phyloP scores from a whole-genome alignment of 2,329 filamentous ascomycete genomes.

The Plectosphaerella cucumerina region DNA sequence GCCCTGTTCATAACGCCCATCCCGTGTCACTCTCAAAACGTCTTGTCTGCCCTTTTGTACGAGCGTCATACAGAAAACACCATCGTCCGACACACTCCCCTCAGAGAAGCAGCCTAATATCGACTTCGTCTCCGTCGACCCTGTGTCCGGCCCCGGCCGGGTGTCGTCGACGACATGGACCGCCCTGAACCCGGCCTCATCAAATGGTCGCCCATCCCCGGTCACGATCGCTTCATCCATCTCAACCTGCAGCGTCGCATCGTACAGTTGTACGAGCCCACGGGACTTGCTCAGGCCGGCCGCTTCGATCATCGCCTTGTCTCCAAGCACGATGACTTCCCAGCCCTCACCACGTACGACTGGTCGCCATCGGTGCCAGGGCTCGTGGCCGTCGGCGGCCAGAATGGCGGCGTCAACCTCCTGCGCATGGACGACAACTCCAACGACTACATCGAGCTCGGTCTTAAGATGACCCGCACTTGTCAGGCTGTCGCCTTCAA shows the following conservation, averaged over 20 bases:
- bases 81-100: no score
- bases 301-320: slow-evolving; percentile 54
- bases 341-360: slow-evolving; percentile 61
- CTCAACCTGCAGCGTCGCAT: slow-evolving; percentile 61
- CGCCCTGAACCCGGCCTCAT: slow-evolving; percentile 59
- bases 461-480: slow-evolving; percentile 69
- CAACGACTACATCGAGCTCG: slow-evolving; percentile 61
- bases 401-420: slow-evolving; percentile 70
- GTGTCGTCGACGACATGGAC: slow-evolving; percentile 41
- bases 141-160: no score
- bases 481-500: slow-evolving; percentile 83
- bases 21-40: no score
- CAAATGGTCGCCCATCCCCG: slow-evolving; percentile 60
- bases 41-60: no score
- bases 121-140: not conserved
- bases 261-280: slow-evolving; percentile 60
- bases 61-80: no score
- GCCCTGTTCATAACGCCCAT: no score
- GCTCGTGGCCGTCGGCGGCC: slow-evolving; percentile 70
- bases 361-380: slow-evolving; percentile 61
- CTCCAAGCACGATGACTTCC: slow-evolving; percentile 59
- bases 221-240: slow-evolving; percentile 58
- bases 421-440: slow-evolving; percentile 68
- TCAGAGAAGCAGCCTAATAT: no score
- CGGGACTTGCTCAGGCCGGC: slow-evolving; percentile 51